phyloP scores from a whole-genome alignment of 1,284 basidiomycete species.

The Xerocomus amazonicus region DNA sequence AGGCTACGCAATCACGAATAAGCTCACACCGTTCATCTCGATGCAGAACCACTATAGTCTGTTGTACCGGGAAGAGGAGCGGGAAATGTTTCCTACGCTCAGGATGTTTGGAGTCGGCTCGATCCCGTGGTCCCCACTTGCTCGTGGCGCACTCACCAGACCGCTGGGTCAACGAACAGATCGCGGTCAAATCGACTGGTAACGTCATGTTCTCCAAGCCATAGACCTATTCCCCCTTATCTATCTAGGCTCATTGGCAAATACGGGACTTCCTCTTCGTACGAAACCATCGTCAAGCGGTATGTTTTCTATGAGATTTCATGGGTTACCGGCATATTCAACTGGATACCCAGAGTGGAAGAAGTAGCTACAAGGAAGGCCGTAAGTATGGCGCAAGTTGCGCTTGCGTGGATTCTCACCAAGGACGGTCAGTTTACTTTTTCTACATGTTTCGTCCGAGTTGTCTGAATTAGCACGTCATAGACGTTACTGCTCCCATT shows the following conservation, averaged over 20 bases:
- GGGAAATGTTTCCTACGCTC: constrained; percentile 53
- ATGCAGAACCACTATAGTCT: constrained; percentile 56
- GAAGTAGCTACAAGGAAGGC: constrained; percentile 43
- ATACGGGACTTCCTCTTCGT: constrained; percentile 23
- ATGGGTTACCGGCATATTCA: constrained; percentile 1
- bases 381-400: constrained; percentile 48
- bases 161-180: constrained; percentile 33
- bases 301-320: constrained; percentile 4
- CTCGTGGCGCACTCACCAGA: constrained; percentile 40
- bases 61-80: constrained; percentile 53
- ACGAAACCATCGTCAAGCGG: constrained; percentile 31
- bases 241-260: constrained; percentile 26
- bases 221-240: constrained; percentile 5
- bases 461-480: neutral
- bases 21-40: constrained; percentile 51
- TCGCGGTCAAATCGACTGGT: constrained; percentile 32
- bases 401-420: constrained; percentile 47
- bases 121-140: constrained; percentile 45
- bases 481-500: constrained; percentile 44
- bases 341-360: constrained; percentile 33
- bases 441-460: neutral
- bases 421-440: constrained; percentile 30
- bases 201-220: neutral
- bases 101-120: constrained; percentile 38
- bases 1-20: constrained; percentile 38